Conservation (phyloP, 345 rosid species). For the Fremontodendron californicum region DNA sequence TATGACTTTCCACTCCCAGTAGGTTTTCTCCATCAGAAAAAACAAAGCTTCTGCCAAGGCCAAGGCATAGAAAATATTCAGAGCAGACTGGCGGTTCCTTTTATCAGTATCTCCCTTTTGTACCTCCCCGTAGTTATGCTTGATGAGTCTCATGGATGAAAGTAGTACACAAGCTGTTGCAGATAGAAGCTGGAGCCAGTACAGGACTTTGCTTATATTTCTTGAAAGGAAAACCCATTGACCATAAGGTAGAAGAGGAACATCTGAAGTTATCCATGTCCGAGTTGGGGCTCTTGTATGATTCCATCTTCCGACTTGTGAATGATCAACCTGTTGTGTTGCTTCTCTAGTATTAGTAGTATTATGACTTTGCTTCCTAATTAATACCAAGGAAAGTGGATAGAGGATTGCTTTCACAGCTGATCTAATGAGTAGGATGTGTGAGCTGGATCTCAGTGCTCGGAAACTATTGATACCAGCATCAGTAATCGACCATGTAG, state of each 20-base stretch:
- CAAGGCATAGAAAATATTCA: slow-evolving; percentile 69
- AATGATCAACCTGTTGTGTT: neutral
- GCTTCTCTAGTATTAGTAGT: slow-evolving; percentile 19
- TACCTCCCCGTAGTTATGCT: slow-evolving; percentile 67
- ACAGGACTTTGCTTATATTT: slow-evolving; percentile 64
- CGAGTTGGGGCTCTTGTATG: slow-evolving; percentile 30
- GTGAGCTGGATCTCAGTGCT: slow-evolving; percentile 47
- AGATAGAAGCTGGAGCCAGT: slow-evolving; percentile 88
- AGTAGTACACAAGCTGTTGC: slow-evolving; percentile 70
- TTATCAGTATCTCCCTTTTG: slow-evolving; percentile 65
- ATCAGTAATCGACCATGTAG: slow-evolving; percentile 71
- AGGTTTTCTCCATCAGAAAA: slow-evolving; percentile 80
- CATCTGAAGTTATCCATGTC: slow-evolving; percentile 67
- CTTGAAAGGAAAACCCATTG: slow-evolving; percentile 66
- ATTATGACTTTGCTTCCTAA: slow-evolving; percentile 24
- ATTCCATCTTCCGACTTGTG: slow-evolving; percentile 19
- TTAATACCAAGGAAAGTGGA: slow-evolving; percentile 24
- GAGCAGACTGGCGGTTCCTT: slow-evolving; percentile 61
- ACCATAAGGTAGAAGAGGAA: slow-evolving; percentile 69
- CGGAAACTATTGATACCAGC: slow-evolving; percentile 73
- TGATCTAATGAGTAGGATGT: slow-evolving; percentile 27
- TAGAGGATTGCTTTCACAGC: slow-evolving; percentile 24
- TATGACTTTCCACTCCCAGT: slow-evolving; percentile 72
- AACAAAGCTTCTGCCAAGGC: slow-evolving; percentile 80
- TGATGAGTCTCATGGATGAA: slow-evolving; percentile 65